phyloP scores from a whole-genome alignment of 164 flowering plant species.

The Umbilicus rupestris region DNA sequence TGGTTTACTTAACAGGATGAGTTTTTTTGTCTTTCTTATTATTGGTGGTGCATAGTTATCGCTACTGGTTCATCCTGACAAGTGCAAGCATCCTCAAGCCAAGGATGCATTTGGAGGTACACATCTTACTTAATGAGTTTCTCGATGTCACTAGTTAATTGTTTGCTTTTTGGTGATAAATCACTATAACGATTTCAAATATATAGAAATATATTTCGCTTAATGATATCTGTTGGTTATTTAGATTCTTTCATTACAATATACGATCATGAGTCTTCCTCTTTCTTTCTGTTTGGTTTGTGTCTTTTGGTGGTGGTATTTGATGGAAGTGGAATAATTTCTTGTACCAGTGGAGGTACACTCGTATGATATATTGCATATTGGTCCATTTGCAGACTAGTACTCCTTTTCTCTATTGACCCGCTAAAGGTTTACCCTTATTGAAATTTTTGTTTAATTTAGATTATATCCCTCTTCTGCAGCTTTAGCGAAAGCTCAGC shows the following conservation, averaged over 20 bases:
- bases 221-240: neutral
- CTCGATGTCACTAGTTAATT: too few relatives aligned
- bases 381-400: neutral
- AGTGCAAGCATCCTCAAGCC: constrained; percentile 98
- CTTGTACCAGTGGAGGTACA: too few relatives aligned
- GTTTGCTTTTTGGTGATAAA: too few relatives aligned
- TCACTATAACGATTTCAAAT: neutral
- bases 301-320: too few relatives aligned
- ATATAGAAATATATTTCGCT: neutral
- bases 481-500: constrained; percentile 99
- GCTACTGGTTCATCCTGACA: constrained; percentile 95
- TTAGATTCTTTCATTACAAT: too few relatives aligned
- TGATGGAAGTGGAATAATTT: too few relatives aligned
- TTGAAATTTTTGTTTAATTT: neutral
- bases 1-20: neutral
- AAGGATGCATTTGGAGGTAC: constrained; percentile 93
- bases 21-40: constrained; percentile 3
- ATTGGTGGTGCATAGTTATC: constrained; percentile 46
- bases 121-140: neutral
- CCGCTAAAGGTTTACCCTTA: neutral
- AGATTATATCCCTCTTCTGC: constrained; percentile 16
- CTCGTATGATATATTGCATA: too few relatives aligned
- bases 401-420: neutral
- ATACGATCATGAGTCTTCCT: too few relatives aligned
- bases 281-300: too few relatives aligned